Evolutionary conservation across 2,329 filamentous ascomycete genomes (phyloP), one percentile per base, ranked within the genome.

Genomic region (Sporothrix sp.): DNA sequence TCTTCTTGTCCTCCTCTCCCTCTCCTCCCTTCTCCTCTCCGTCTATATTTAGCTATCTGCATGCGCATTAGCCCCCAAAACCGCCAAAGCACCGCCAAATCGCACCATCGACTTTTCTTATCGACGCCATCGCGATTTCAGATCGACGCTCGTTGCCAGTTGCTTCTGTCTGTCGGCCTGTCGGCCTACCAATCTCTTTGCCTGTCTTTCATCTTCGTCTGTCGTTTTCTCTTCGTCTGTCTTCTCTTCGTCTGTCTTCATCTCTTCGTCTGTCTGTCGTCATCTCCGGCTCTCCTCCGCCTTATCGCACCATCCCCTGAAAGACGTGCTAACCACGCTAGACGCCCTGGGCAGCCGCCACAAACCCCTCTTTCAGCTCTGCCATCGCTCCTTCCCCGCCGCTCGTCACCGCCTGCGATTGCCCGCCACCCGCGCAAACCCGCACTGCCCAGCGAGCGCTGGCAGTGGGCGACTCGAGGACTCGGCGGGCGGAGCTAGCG

Each of bases 331-430:
- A 4, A 16, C 4, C 10, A 3, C 9, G 20, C 33, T 35, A 16
- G 14, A 7, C 33, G 5, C n/a, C n/a, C n/a, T n/a, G n/a, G n/a
- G n/a, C n/a, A n/a, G n/a, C n/a, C n/a, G n/a, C n/a, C n/a, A n/a
- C n/a, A n/a, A n/a, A n/a, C n/a, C n/a, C n/a, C n/a, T n/a, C n/a
- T n/a, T n/a, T n/a, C n/a, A n/a, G n/a, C n/a, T n/a, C n/a, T n/a
- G n/a, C n/a, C n/a, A n/a, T n/a, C n/a, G n/a, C n/a, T 14, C 14
- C 21, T 30, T 30, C 42, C 40, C 42, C 42, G 40, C 40, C 28
- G 28, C 40, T 33, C 40, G 40, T 33, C 40, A 33, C 42, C 28
- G 42, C 42, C 42, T 44, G n/a, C n/a, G n/a, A n/a, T n/a, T n/a
- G n/a, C n/a, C 28, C 18, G 7, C 28, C 14, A 28, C n/a, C n/a